Evolutionary conservation across 768 basidiomycete genomes (phyloP).

Genomic region (Amanita rubescens): DNA sequence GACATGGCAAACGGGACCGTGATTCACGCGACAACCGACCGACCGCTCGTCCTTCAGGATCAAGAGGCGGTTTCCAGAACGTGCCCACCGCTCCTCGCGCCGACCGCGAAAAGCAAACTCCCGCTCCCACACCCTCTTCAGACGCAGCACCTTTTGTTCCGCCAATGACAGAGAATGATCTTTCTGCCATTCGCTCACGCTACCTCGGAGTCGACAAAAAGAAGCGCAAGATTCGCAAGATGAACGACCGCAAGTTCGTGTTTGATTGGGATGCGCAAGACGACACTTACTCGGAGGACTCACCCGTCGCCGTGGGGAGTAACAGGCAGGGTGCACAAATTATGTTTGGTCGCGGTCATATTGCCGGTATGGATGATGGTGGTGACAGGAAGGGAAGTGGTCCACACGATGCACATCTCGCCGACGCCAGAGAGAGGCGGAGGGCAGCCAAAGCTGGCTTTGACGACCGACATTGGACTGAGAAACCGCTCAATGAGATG

Average conservation of each 20-base stretch:
- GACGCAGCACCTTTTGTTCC: conserved; percentile 39
- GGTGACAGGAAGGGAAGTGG: conserved; percentile 28
- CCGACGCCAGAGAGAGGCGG: conserved; percentile 77
- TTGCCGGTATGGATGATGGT: conserved; percentile 79
- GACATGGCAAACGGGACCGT: conserved; percentile 36
- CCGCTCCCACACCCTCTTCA: conserved; percentile 23
- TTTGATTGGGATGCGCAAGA: conserved; percentile 99
- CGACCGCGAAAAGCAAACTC: conserved; percentile 49
- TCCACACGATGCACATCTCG: conserved; percentile 44
- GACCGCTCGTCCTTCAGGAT: conserved; percentile 30
- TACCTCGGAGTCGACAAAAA: conserved; percentile 94
- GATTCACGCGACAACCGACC: conserved; percentile 30
- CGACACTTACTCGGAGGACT: conserved; percentile 80
- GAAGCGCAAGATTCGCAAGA: conserved; percentile 91
- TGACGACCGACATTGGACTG: conserved; percentile 97
- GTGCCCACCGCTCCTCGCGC: conserved; percentile 84
- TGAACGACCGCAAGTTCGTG: conserved; percentile 96
- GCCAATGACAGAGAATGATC: conserved; percentile 74
- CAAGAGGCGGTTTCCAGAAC: conserved; percentile 49
- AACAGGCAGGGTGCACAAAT: conserved; percentile 78
- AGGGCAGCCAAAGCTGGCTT: conserved; percentile 74
- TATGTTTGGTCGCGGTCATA: conserved; percentile 80
- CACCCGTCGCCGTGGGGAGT: conserved; percentile 61
- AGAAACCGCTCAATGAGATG: conserved; percentile 89
- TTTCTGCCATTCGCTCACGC: conserved; percentile 79